Base-by-base conservation (phyloP, 371 early-diverging fungal species). In the Mycotypha africana region DNA sequence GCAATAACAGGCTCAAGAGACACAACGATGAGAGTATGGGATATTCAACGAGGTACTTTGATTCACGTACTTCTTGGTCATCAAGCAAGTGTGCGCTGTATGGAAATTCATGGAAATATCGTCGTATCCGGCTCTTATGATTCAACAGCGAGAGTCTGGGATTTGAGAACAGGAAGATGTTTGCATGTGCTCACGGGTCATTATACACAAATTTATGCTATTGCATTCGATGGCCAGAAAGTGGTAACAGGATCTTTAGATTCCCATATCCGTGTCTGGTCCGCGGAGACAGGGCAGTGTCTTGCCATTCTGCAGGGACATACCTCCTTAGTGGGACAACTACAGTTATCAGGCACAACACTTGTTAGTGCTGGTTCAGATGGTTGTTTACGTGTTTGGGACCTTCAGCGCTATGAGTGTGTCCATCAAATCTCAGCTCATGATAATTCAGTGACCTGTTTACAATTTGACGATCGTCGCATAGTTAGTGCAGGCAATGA, bases 121-220 rank as follows among this genome's bases (percentile, higher is more conserved):
- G 73, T 95, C 3, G 87, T 94, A 2, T 84, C 85, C 30, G 97
- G 95, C 21, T 88, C 89, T 2, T 98, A 96, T 58, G 98, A 96
- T 62, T 76, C 76, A 20, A 86, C 89, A 3, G 92, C 91, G 3
- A 78, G 92, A 8, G 79, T 91, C 7, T 98, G 98, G 98, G 79
- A 86, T 50, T 62, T 86, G 9, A 41, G 56, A 11, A 89, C 90
- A 1, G 91, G 92, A 0, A 62, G 74, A 22, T 78, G 81, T 34
- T 58, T 86, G 26, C 78, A 82, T 60, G 71, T 73, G 10, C 65
- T 93, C 7, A 78, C 81, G 38, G 89, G 88, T 1, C 85, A 85
- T 45, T 72, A 67, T 51, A 71, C 73, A 25, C 77, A 82, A 42
- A 79, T 85, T 6, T 85, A 85, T 46, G 72, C 82, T 9, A 78